Conservation (phyloP, 192 early-diverging fungal species). For the Coemansia umbellata region DNA sequence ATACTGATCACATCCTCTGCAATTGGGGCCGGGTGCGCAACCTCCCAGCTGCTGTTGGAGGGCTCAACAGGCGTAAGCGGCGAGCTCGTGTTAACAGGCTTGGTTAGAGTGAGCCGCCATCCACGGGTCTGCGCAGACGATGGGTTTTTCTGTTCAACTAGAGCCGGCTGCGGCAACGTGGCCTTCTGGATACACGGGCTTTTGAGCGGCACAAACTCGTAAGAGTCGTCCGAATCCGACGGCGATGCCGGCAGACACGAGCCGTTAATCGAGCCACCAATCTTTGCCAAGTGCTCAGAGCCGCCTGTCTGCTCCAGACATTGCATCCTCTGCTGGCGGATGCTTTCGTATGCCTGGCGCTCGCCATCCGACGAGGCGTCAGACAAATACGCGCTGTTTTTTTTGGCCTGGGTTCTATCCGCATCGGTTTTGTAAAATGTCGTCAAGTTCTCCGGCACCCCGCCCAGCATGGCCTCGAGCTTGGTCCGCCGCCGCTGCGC, state of each 20-base stretch:
- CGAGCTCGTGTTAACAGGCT: no score
- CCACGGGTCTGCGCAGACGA: no score
- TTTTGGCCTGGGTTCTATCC: no score
- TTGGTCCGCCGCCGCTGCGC: conserved; percentile 39
- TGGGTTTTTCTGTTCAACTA: no score
- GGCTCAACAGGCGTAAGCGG: no score
- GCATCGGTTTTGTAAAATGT: conserved; percentile 15
- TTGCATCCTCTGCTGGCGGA: no score
- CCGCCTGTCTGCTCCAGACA: background rate
- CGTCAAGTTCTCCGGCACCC: conserved; percentile 15
- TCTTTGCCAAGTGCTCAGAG: background rate
- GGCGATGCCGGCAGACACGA: background rate
- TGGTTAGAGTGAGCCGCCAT: no score
- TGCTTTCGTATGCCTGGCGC: background rate
- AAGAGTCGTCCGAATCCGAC: conserved; percentile 11
- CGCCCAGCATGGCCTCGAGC: conserved; percentile 29
- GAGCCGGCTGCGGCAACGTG: no score
- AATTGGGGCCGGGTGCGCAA: no score
- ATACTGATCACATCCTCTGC: no score
- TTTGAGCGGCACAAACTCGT: conserved; percentile 20
- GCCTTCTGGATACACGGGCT: no score
- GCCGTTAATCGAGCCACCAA: background rate
- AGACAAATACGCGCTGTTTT: background rate
- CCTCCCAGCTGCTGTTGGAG: no score
- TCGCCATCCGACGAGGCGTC: background rate